phyloP scores from a whole-genome alignment of 2,329 filamentous ascomycete species.

The Colletotrichum paranaense region DNA sequence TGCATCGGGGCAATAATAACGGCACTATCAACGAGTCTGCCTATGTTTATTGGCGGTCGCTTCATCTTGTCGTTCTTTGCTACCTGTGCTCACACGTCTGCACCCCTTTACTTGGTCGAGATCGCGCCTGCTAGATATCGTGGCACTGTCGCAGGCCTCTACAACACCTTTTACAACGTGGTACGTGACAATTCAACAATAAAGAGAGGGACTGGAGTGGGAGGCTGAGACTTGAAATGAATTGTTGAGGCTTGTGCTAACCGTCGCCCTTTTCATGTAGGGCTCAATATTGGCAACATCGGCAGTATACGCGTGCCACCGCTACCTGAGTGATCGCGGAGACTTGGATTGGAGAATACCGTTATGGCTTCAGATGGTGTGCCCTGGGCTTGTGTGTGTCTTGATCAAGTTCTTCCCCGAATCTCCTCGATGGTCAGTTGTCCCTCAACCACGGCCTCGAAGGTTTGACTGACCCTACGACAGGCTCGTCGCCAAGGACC shows the following conservation, averaged over 20 bases:
- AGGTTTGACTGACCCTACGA: slow-evolving; percentile 46
- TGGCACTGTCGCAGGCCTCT: slow-evolving; percentile 67
- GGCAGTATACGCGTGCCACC: slow-evolving; percentile 45
- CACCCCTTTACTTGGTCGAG: slow-evolving; percentile 70
- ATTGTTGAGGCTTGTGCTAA: background rate
- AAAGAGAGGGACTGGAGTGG: too few relatives aligned
- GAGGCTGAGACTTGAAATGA: background rate
- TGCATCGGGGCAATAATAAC: slow-evolving; percentile 62
- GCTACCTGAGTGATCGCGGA: slow-evolving; percentile 40
- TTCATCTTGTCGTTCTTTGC: slow-evolving; percentile 65
- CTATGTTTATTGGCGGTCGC: slow-evolving; percentile 58
- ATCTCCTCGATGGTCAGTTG: slow-evolving; percentile 44
- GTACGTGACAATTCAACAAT: slow-evolving; percentile 39
- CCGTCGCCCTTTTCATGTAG: background rate
- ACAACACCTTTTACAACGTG: slow-evolving; percentile 55
- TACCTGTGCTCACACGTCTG: slow-evolving; percentile 65
- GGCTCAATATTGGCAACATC: slow-evolving; percentile 46
- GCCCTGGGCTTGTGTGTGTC: slow-evolving; percentile 43
- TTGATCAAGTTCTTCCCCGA: slow-evolving; percentile 49
- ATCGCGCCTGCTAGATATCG: slow-evolving; percentile 69
- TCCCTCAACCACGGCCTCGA: background rate
- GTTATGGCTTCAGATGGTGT: slow-evolving; percentile 48
- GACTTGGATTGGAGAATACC: slow-evolving; percentile 47
- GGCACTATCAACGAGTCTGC: slow-evolving; percentile 54
- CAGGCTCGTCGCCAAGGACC: slow-evolving; percentile 58